Base-by-base conservation (phyloP, 2,329 filamentous ascomycete species). In the Rhynchosporium agropyri region DNA sequence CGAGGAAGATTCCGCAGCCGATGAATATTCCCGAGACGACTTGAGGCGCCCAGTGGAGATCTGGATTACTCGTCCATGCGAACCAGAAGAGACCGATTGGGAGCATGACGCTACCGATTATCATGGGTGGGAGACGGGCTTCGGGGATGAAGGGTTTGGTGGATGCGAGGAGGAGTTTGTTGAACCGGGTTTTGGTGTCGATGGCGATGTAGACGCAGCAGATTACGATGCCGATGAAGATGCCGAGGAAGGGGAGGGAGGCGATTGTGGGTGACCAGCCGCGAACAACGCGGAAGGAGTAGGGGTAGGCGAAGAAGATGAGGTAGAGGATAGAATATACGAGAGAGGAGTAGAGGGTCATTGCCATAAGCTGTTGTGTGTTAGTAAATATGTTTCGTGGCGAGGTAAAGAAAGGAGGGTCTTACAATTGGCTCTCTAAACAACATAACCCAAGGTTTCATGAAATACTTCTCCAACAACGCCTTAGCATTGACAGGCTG, bases 21-120 rank as follows among this genome's bases (percentile, higher is more conserved):
- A 79, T 78, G 8, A 75, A 75, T 5, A 76, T 71, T 4, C 77
- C 76, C 1, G 76, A 72, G 3, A 79, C 63, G 29, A 79, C 76
- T 63, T 79, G 78, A 1, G 75, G 74, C 10, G 77, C 76, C 75
- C 76, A 79, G 2, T 70, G 73, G 55, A 78, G 77, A 33, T 73
- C 61, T 8, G 73, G 74, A 28, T 67, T 73, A 10, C 72, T 74
- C 0, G 80, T 82, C 81, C 80, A 83, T 0, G 77, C 79, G 63
- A 83, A 83, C 80, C 79, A 81, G 66, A 83, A 82, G 29, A 84
- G 72, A 0, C 80, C 79, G 8, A 76, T 73, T 1, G 79, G 77
- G 0, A 80, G 71, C 3, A 82, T 66, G 1, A 79, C 61, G 4
- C 77, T 71, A 5, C 77, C 80, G 1, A 79, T 67, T 28, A 83